These are phyloP conservation scores for Heliamphora pulchella DNA, from an alignment of 179 eudicot genomes.

Conservation along the genomic window DNA sequence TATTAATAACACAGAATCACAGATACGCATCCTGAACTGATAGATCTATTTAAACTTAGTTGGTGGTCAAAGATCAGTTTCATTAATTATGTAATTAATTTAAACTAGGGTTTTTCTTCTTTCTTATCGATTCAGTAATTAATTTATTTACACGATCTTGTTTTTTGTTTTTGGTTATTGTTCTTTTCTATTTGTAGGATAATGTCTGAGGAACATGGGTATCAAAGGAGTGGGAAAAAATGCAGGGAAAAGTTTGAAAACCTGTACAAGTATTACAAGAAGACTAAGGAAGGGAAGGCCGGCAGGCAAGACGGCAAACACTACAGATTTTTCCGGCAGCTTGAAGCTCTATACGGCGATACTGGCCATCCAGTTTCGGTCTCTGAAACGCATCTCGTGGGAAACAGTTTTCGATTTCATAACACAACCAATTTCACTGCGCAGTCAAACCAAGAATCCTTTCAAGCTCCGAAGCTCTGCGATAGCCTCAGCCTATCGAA, in stretches of 20 bases:
- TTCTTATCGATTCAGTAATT: too few relatives aligned
- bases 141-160: too few relatives aligned
- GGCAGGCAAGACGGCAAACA: constrained; percentile 87
- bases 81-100: too few relatives aligned
- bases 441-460: constrained; percentile 22
- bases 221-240: constrained; percentile 80
- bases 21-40: too few relatives aligned
- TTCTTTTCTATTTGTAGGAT: constrained; percentile 33
- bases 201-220: constrained; percentile 78
- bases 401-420: constrained; percentile 20
- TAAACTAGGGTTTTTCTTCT: neutral
- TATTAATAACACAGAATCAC: too few relatives aligned
- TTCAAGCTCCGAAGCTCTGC: constrained; percentile 21
- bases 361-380: constrained; percentile 20
- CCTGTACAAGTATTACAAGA: constrained; percentile 79
- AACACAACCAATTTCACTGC: constrained; percentile 10
- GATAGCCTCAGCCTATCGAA: constrained; percentile 54
- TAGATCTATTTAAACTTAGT: too few relatives aligned
- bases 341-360: constrained; percentile 75
- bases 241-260: constrained; percentile 89
- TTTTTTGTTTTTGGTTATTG: neutral
- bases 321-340: constrained; percentile 71
- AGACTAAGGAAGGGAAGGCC: constrained; percentile 81
- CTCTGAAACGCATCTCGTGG: constrained; percentile 27
- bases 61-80: too few relatives aligned